Evolutionary conservation across 106 monocot species (phyloP).

Genomic region (Narthecium ossifragum): DNA sequence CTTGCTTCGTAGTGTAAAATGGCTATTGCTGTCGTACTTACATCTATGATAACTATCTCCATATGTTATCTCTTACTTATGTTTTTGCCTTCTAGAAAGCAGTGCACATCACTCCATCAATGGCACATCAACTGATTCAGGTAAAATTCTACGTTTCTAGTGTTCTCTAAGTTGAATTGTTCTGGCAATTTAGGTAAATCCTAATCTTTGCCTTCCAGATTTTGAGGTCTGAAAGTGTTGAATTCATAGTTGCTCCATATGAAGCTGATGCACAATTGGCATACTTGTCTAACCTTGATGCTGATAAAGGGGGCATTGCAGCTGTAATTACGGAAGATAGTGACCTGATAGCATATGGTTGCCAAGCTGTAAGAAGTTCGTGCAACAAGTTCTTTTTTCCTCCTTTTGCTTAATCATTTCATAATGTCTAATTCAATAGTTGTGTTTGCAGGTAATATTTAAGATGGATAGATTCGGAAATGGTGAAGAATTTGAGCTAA

Average conservation of each 20-base stretch:
- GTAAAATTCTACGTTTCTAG: conserved; percentile 16
- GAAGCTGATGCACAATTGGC: conserved; percentile 96
- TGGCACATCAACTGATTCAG: conserved; percentile 85
- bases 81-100: conserved; percentile 44
- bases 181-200: not conserved
- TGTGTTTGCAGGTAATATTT: conserved; percentile 60
- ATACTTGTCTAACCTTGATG: conserved; percentile 54
- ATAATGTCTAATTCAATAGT: too few species aligned
- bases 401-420: not conserved
- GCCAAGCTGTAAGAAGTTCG: conserved; percentile 47
- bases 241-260: conserved; percentile 90
- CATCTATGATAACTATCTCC: too few species aligned
- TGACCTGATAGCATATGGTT: conserved; percentile 86
- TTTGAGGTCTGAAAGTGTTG: conserved; percentile 54
- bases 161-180: not conserved
- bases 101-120: conserved; percentile 62
- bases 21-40: too few species aligned
- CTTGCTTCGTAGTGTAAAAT: too few species aligned
- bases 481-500: conserved; percentile 74
- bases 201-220: conserved; percentile 30
- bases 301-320: conserved; percentile 62
- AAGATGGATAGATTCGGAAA: conserved; percentile 89
- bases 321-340: conserved; percentile 96
- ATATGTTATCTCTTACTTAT: too few species aligned
- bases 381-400: not conserved